These are phyloP conservation scores for Westerdykella aurantiaca DNA, from an alignment of 2,329 filamentous ascomycete genomes.

Conservation along the genomic window DNA sequence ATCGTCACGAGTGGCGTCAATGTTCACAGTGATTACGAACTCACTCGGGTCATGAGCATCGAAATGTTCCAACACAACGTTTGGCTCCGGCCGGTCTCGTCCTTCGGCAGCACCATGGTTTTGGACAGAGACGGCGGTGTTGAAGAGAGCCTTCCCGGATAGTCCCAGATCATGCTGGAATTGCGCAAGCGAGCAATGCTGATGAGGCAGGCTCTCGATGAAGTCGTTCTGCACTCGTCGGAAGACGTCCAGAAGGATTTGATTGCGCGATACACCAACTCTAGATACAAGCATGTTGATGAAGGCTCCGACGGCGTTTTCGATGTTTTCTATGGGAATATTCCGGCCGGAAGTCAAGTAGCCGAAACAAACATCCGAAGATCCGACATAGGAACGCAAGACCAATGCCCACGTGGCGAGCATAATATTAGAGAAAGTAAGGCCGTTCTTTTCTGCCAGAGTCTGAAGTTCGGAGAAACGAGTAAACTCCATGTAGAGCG, in stretches of 20 bases:
- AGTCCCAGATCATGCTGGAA: conserved; percentile 43
- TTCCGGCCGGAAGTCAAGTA: conserved; percentile 39
- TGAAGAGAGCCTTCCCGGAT: conserved; percentile 39
- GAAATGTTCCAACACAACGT: conserved; percentile 25
- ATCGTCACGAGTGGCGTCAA: conserved; percentile 26
- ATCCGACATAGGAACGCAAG: conserved; percentile 24
- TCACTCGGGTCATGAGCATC: conserved; percentile 29
- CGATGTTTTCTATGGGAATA: conserved; percentile 41
- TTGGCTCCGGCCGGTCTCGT: neutral
- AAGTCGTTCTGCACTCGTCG: conserved; percentile 27
- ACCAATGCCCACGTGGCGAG: conserved; percentile 29
- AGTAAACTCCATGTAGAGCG: conserved; percentile 25
- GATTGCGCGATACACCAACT: conserved; percentile 10
- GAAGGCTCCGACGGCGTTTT: conserved; percentile 44
- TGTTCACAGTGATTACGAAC: conserved; percentile 30
- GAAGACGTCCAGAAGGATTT: conserved; percentile 17
- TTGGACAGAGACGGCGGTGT: conserved; percentile 41
- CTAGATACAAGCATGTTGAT: conserved; percentile 39
- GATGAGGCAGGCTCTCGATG: conserved; percentile 27
- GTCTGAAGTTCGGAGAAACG: conserved; percentile 25
- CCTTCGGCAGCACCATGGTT: conserved; percentile 16
- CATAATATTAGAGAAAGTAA: conserved; percentile 31
- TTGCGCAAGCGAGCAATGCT: conserved; percentile 38
- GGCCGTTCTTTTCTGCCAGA: conserved; percentile 20
- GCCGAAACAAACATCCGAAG: conserved; percentile 32